A percentile compares a stretch with the other conserved stretches of the same genome.
These are phyloP conservation scores for Nitzschia inconspicua DNA, from an alignment of 108 stramenopile genomes.

Conservation along the genomic window DNA sequence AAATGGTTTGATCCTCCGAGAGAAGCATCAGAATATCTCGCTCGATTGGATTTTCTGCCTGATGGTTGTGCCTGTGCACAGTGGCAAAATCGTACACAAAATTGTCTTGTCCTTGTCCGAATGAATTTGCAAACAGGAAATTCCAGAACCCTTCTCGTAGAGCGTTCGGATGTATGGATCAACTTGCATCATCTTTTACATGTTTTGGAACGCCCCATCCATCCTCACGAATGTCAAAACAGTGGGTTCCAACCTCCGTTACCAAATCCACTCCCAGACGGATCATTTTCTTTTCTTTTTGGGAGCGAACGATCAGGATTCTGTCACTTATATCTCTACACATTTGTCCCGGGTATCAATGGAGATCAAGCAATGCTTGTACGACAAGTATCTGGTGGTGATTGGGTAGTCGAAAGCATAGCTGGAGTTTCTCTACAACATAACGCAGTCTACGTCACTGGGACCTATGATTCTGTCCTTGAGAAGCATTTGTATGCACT, in stretches of 20 bases:
- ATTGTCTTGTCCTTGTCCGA: slow-evolving; percentile 51
- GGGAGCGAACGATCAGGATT: slow-evolving; percentile 82
- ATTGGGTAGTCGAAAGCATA: slow-evolving; percentile 81
- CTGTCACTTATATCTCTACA: slow-evolving; percentile 86
- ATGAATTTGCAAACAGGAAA: slow-evolving; percentile 46
- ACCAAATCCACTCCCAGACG: slow-evolving; percentile 47
- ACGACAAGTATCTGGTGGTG: slow-evolving; percentile 54
- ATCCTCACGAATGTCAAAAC: slow-evolving; percentile 47
- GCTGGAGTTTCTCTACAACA: slow-evolving; percentile 61
- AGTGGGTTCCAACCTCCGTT: slow-evolving; percentile 15
- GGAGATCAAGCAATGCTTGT: slow-evolving; percentile 49
- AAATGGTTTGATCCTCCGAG: slow-evolving; percentile 53
- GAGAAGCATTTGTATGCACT: slow-evolving; percentile 86
- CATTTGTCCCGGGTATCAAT: slow-evolving; percentile 56
- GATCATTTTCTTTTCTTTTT: slow-evolving; percentile 80
- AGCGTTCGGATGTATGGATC: slow-evolving; percentile 82
- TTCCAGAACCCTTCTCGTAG: slow-evolving; percentile 54
- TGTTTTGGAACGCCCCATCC: slow-evolving; percentile 44
- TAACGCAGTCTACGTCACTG: slow-evolving; percentile 80
- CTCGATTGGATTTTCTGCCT: slow-evolving; percentile 78
- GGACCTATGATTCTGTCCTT: slow-evolving; percentile 73
- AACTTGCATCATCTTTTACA: slow-evolving; percentile 87
- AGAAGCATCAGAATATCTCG: slow-evolving; percentile 74
- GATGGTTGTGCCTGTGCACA: slow-evolving; percentile 83
- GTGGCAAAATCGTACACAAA: slow-evolving; percentile 86